phyloP scores from a whole-genome alignment of 1,284 basidiomycete genomes.

The Leucoagaricus sp. region DNA sequence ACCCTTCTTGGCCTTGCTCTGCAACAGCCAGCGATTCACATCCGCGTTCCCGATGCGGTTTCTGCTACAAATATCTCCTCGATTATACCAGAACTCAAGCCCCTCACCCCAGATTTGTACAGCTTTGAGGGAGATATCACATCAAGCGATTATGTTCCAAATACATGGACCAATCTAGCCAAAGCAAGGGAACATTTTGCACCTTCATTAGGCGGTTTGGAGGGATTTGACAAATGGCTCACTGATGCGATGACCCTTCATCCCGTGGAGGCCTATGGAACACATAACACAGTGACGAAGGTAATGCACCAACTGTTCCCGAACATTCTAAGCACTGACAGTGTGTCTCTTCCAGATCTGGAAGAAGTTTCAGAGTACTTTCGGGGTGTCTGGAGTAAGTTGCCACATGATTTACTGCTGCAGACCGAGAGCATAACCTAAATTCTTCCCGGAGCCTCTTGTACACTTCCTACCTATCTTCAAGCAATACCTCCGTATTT shows the following conservation, averaged over 20 bases:
- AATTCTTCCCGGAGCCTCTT: constrained; percentile 41
- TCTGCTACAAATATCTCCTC: constrained; percentile 39
- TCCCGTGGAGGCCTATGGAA: constrained; percentile 67
- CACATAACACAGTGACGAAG: constrained; percentile 67
- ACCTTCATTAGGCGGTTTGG: constrained; percentile 51
- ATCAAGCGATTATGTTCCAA: constrained; percentile 1
- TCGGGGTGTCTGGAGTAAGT: constrained; percentile 50
- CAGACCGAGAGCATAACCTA: neutral
- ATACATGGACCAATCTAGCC: constrained; percentile 52
- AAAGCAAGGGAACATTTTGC: constrained; percentile 56
- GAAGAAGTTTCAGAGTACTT: constrained; percentile 64
- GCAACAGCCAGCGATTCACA: constrained; percentile 58
- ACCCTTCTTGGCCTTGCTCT: constrained; percentile 55
- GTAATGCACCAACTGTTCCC: constrained; percentile 28
- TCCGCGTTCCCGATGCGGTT: constrained; percentile 43
- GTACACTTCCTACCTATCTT: constrained; percentile 59
- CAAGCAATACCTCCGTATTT: constrained; percentile 58
- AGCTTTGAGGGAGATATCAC: neutral
- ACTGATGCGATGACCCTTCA: constrained; percentile 60
- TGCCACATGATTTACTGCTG: neutral
- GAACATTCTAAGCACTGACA: neutral
- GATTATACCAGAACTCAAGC: constrained; percentile 51
- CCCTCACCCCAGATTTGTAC: constrained; percentile 35
- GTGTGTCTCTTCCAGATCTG: constrained; percentile 58
- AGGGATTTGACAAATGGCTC: constrained; percentile 70